A percentile compares a stretch with the other conserved stretches of the same genome.
Evolutionary conservation across 257 asterid species (phyloP).

Genomic region (Jacaranda copaia): DNA sequence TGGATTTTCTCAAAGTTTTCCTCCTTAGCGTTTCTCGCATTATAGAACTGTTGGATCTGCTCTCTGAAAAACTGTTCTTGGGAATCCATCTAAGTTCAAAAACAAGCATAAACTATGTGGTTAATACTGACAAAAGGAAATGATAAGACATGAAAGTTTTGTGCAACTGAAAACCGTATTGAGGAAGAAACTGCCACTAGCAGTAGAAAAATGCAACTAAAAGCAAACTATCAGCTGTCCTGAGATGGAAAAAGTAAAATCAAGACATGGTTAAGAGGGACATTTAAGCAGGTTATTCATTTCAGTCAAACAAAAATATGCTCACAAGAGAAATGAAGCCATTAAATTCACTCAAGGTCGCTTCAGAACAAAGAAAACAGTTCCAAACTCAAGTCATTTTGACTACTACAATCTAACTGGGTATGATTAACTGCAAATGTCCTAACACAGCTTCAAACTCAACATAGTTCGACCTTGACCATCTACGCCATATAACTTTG

Average conservation of each 20-base stretch:
- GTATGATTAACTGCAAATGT: background rate
- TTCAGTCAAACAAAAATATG: background rate
- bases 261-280: background rate
- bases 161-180: background rate
- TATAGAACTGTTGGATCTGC: constrained; percentile 46
- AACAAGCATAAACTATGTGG: constrained; percentile 19
- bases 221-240: constrained; percentile 15
- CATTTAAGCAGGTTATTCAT: background rate
- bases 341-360: constrained; percentile 1
- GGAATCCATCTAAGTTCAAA: constrained; percentile 65
- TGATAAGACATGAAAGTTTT: background rate
- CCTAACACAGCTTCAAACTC: background rate
- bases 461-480: background rate
- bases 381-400: background rate
- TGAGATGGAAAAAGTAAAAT: background rate
- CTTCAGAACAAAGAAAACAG: constrained; percentile 10
- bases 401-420: background rate
- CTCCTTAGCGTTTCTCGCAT: constrained; percentile 60
- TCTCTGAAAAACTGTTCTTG: constrained; percentile 64
- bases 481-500: background rate
- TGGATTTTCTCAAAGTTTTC: constrained; percentile 63
- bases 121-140: constrained; percentile 19
- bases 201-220: background rate
- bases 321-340: background rate
- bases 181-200: constrained; percentile 11